Conservation (phyloP, 1,139 yeast species). For the Schizosaccharomyces versatilis region DNA sequence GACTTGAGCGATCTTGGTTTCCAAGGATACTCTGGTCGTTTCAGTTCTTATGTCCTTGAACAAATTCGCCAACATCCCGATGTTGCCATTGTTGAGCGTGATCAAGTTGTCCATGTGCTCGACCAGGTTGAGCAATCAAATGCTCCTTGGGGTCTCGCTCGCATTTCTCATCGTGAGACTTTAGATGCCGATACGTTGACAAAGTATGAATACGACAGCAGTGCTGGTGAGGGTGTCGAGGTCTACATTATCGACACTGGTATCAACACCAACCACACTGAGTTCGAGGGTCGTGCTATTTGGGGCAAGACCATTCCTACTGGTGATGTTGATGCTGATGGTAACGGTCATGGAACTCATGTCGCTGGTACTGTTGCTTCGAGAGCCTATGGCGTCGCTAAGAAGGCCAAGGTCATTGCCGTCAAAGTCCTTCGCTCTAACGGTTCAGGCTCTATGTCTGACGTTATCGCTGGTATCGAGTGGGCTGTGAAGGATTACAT, state of each 20-base stretch:
- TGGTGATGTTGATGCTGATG: conserved; percentile 53
- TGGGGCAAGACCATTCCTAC: conserved; percentile 86
- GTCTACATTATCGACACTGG: conserved; percentile 81
- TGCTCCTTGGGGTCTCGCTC: conserved; percentile 92
- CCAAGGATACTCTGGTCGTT: conserved; percentile 21
- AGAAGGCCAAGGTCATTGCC: conserved; percentile 39
- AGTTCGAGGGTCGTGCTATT: conserved; percentile 73
- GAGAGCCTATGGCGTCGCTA: conserved; percentile 38
- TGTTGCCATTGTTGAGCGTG: conserved; percentile 58
- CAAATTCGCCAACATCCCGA: conserved; percentile 50
- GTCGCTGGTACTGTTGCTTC: conserved; percentile 43
- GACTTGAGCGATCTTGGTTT: conserved; percentile 12
- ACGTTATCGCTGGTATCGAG: conserved; percentile 29
- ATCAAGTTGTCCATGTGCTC: conserved; percentile 36
- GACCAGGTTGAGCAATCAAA: conserved; percentile 25
- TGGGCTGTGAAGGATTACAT: conserved; percentile 16
- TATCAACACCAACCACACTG: conserved; percentile 54
- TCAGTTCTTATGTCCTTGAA: conserved; percentile 37
- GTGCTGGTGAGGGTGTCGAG: conserved; percentile 82
- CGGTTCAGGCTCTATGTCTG: conserved; percentile 30
- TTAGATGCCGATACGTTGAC: conserved; percentile 58
- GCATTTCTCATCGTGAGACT: conserved; percentile 73
- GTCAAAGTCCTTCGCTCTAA: conserved; percentile 31
- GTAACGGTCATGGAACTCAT: conserved; percentile 72
- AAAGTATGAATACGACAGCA: conserved; percentile 62